These are phyloP conservation scores for Aspergillus brasiliensis DNA, from an alignment of 2,329 filamentous ascomycete species.

Conservation along the genomic window DNA sequence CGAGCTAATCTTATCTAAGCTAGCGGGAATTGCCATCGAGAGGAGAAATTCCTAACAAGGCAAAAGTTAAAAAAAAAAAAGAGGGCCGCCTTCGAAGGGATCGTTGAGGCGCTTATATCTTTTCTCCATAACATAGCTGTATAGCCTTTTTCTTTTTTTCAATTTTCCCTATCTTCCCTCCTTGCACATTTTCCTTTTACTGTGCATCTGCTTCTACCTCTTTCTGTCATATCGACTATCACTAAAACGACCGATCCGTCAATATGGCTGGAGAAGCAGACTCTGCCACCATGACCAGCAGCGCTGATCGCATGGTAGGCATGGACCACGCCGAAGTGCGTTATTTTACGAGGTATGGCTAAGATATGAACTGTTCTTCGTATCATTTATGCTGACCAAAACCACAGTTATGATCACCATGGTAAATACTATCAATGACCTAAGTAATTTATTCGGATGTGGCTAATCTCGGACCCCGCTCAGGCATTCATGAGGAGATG, in stretches of 20 bases:
- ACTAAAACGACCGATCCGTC: slow-evolving; percentile 6
- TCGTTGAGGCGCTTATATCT: slow-evolving; percentile 18
- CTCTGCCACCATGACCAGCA: slow-evolving; percentile 37
- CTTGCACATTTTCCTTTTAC: slow-evolving; percentile 2
- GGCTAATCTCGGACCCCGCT: slow-evolving; percentile 34
- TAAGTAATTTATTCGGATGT: slow-evolving; percentile 17
- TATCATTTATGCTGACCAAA: slow-evolving; percentile 21
- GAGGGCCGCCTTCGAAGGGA: slow-evolving; percentile 22
- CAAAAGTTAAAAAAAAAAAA: slow-evolving; percentile 34
- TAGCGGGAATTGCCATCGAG: slow-evolving; percentile 15
- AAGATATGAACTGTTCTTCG: neutral
- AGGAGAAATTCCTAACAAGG: slow-evolving; percentile 33
- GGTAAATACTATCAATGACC: slow-evolving; percentile 59
- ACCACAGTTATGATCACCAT: slow-evolving; percentile 89
- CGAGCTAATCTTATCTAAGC: slow-evolving; percentile 14
- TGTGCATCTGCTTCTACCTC: neutral
- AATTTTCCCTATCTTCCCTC: neutral
- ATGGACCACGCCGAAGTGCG: slow-evolving; percentile 96
- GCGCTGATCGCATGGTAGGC: slow-evolving; percentile 52
- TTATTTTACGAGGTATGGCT: slow-evolving; percentile 90
- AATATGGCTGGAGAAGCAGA: slow-evolving; percentile 36
- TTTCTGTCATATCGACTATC: neutral
- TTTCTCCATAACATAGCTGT: slow-evolving; percentile 9
- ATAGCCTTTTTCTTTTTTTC: slow-evolving; percentile 6
- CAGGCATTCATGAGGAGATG: slow-evolving; percentile 98